Conservation (phyloP, 1,284 basidiomycete genomes). For the Trichosporon inkin region DNA sequence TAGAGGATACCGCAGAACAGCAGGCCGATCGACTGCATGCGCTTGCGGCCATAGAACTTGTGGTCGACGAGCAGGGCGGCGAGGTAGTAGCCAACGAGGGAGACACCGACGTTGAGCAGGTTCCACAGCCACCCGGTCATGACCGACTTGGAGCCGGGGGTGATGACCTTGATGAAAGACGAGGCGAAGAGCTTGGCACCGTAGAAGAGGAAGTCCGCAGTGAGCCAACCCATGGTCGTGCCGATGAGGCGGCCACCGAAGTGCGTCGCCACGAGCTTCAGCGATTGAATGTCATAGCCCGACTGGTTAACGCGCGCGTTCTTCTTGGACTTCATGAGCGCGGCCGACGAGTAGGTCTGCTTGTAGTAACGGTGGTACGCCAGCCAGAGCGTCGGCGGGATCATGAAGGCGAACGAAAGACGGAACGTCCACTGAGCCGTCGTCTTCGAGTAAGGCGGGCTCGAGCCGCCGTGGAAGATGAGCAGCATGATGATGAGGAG, state of each 20-base stretch:
- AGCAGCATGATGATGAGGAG: constrained; percentile 55
- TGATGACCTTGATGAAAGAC: constrained; percentile 53
- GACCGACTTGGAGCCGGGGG: constrained; percentile 48
- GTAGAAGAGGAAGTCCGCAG: constrained; percentile 57
- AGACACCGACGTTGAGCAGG: constrained; percentile 54
- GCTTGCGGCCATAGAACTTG: constrained; percentile 53
- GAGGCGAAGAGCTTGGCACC: constrained; percentile 52
- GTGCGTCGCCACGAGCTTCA: constrained; percentile 54
- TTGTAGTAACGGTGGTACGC: constrained; percentile 57
- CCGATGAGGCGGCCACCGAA: constrained; percentile 56
- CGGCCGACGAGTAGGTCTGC: constrained; percentile 47
- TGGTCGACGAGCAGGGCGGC: constrained; percentile 57
- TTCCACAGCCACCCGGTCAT: constrained; percentile 56
- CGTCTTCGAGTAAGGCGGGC: constrained; percentile 48
- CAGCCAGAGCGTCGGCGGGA: constrained; percentile 55
- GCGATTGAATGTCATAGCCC: constrained; percentile 54
- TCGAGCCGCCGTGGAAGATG: constrained; percentile 53
- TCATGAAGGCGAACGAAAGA: constrained; percentile 56
- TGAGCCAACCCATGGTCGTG: constrained; percentile 55
- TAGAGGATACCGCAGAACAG: constrained; percentile 53
- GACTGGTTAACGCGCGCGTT: constrained; percentile 51
- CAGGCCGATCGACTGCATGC: constrained; percentile 56
- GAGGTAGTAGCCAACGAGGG: constrained; percentile 55
- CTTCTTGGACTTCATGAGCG: constrained; percentile 52
- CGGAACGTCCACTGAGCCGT: constrained; percentile 57